Evolutionary conservation across 2,329 filamentous ascomycete genomes (phyloP), one percentile per base, ranked within the genome.

Genomic region (Exophiala sideris): DNA sequence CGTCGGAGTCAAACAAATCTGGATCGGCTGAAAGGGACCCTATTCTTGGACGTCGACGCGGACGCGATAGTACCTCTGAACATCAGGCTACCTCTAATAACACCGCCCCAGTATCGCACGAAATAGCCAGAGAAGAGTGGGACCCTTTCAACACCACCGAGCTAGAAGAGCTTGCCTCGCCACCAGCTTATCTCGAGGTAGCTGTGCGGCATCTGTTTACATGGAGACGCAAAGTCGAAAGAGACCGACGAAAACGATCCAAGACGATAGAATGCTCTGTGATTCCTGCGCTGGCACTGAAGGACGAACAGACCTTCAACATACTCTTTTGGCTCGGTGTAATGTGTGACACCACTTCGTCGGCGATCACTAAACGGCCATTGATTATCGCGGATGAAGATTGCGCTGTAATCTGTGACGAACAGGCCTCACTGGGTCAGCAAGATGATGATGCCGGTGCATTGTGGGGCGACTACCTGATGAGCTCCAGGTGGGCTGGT

Each of bases 321-420:
- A 66, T 84, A 7, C 63, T 84, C 1, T 83, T 79, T 62, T 84
- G 81, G 81, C 68, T 84, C 11, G 78, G 77, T 0, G 70, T 82
- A 44, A 83, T 83, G 80, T 79, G 82, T 44, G 80, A 83, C 61
- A 83, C 80, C 0, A 67, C 82, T 6, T 80, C 78, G 0, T 75
- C 81, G 0, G 79, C 79, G 1, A 80, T 83, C 71, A 73, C 76
- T 48, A 70, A 73, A 42, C 71, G 74, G 1, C 73, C 75, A 2
- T 61, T 75, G 0, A 72, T 77, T 1, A 70, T 78, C 5, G 71
- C 72, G 2, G 73, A 77, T 52, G 74, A 76, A 58, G 75, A 78
- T 52, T 76, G 73, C 48, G 69, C 75, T 42, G 67, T 74, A 38
- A 66, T 64, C 41, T 40, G 38, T 16, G 52, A 56, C 16, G 36